Base-by-base conservation (phyloP, 805 yeast species). In the Ogataea populi-albae region DNA sequence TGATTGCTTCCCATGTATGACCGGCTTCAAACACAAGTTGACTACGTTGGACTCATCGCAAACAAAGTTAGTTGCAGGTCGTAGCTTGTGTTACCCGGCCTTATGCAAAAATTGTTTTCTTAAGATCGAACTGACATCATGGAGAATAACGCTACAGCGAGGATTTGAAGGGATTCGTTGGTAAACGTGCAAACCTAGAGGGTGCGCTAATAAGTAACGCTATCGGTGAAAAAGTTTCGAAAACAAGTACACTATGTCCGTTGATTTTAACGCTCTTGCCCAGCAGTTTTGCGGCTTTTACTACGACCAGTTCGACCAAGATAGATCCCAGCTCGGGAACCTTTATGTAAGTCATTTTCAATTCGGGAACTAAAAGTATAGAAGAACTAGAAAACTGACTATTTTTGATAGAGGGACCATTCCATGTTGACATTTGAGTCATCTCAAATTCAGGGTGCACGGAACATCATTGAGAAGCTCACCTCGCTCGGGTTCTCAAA, bases 391-490 rank as follows among this genome's bases (percentile, higher is more conserved):
- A 9, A 22, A 22, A 9, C 10, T 11, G 23, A 30, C 21, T 12
- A 17, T 18, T 6, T 12, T 18, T 11, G 8, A 15, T 30, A 70
- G 78, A 85, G 99, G 62, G 96, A 87, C 44, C 89, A 86, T 62
- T 88, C 97, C 19, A 93, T 93, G 99, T 73, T 93, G 66, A 93
- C 98, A 31, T 93, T 93, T 55, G 98, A 93, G 69, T 81, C 89
- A 37, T 72, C 88, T 41, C 97, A 91, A 72, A 73, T 85, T 49
- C 98, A 91, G 71, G 98, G 99, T 50, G 86, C 95, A 40, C 81
- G 82, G 69, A 82, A 72, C 54, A 93, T 93, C 57, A 88, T 93
- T 46, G 98, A 93, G 69, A 91, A 93, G 64, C 77, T 93, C 49
- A 80, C 78, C 17, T 76, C 88, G 24, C 75, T 93, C 54, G 96